These are phyloP conservation scores for Saussurea involucrata DNA, from an alignment of 129 eudicot genomes.

Conservation along the genomic window DNA sequence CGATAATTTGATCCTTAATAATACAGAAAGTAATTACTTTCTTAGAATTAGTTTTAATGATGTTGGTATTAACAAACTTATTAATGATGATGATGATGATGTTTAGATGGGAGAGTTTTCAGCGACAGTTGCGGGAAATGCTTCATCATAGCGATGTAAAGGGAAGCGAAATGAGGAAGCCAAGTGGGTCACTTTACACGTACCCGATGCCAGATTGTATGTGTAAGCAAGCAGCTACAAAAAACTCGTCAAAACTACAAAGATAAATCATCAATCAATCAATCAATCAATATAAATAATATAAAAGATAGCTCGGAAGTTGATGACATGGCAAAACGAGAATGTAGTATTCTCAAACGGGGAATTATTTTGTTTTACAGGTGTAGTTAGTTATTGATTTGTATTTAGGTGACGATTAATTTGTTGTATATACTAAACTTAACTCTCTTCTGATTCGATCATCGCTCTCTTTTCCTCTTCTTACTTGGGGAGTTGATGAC, in stretches of 20 bases:
- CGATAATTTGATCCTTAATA: too few relatives aligned
- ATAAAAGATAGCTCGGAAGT: neutral
- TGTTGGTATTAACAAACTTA: neutral
- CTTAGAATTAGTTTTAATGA: too few relatives aligned
- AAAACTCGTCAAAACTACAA: constrained; percentile 37
- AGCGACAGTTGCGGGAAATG: constrained; percentile 81
- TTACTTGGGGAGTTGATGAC: too few relatives aligned
- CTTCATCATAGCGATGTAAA: constrained; percentile 88
- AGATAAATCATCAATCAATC: constrained; percentile 15
- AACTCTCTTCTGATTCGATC: neutral
- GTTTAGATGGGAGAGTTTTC: constrained; percentile 85
- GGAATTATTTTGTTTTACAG: constrained; percentile 8
- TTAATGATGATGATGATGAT: neutral
- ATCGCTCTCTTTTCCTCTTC: neutral
- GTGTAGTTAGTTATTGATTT: constrained; percentile 20
- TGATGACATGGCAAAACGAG: neutral
- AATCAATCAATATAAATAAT: neutral
- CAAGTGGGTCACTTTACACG: constrained; percentile 75
- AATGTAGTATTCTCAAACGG: neutral
- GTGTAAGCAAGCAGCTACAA: constrained; percentile 61
- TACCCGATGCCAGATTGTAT: constrained; percentile 98
- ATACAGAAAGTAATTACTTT: too few relatives aligned
- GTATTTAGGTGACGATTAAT: constrained; percentile 21
- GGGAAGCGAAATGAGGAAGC: constrained; percentile 75
- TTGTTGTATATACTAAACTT: constrained; percentile 15